These are phyloP conservation scores for Condylostoma magnum DNA, from an alignment of 169 alveolate species.

Conservation along the genomic window DNA sequence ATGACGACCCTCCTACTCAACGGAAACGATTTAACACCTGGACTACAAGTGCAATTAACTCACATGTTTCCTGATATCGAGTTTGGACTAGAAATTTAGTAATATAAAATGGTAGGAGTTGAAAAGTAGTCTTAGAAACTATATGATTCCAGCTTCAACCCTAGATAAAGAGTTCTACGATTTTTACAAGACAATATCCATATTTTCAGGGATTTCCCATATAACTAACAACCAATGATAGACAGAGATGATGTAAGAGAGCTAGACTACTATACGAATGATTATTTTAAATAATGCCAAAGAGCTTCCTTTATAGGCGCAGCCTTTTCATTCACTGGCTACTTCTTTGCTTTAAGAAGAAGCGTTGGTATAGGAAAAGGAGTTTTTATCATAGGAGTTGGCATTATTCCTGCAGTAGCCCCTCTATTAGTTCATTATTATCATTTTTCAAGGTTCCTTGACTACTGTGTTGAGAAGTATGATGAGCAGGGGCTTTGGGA, in stretches of 20 bases:
- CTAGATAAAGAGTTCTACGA: background rate
- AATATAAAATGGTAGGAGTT: background rate
- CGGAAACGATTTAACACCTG: too few relatives aligned
- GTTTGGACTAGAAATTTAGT: background rate
- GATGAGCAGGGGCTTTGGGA: slow-evolving; percentile 13
- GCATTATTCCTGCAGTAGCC: background rate
- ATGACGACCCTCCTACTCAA: too few relatives aligned
- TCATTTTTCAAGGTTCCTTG: slow-evolving; percentile 17
- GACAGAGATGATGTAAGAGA: slow-evolving; percentile 17
- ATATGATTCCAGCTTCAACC: background rate
- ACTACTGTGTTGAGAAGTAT: slow-evolving; percentile 15
- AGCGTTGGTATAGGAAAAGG: background rate
- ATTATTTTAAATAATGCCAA: background rate
- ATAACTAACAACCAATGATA: background rate
- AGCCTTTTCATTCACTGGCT: background rate
- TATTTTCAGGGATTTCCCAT: slow-evolving; percentile 1
- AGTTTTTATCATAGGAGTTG: background rate
- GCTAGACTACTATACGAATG: slow-evolving; percentile 1
- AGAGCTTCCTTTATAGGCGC: background rate
- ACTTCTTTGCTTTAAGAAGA: background rate
- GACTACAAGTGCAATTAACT: too few relatives aligned
- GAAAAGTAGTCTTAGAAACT: background rate
- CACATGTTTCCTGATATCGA: too few relatives aligned
- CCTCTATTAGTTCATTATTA: background rate
- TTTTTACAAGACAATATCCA: slow-evolving; percentile 9